Conservation (phyloP, 1,139 yeast species). For the Saccharomyces hybrid region DNA sequence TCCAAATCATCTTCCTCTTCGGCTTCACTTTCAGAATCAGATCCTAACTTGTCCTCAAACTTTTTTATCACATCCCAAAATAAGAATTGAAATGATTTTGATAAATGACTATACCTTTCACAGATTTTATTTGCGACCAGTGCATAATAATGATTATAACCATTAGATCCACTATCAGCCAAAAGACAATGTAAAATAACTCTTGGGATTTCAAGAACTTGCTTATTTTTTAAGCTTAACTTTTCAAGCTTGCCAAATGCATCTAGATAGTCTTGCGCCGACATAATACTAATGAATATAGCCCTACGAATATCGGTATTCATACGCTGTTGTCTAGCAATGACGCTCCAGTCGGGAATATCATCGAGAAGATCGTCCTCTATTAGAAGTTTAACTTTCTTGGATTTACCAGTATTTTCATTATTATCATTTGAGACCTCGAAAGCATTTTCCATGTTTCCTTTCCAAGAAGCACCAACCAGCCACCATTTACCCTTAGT, state of each 20-base stretch:
- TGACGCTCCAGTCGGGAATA: conserved; percentile 80
- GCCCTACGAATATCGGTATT: conserved; percentile 93
- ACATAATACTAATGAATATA: conserved; percentile 86
- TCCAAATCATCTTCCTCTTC: conserved; percentile 31
- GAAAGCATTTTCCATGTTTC: conserved; percentile 36
- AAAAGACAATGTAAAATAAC: conserved; percentile 81
- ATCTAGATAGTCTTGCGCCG: conserved; percentile 86
- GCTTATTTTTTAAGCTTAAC: conserved; percentile 68
- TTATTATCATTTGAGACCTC: conserved; percentile 19
- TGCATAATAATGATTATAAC: conserved; percentile 87
- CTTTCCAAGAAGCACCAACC: conserved; percentile 96
- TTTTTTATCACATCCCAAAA: conserved; percentile 85
- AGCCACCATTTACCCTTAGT: conserved; percentile 97
- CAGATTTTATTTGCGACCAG: conserved; percentile 71
- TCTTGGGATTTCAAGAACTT: conserved; percentile 79
- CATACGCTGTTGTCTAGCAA: conserved; percentile 84
- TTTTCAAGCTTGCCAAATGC: conserved; percentile 78
- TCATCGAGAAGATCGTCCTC: conserved; percentile 49
- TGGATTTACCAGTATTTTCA: conserved; percentile 18
- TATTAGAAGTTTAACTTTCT: conserved; percentile 25
- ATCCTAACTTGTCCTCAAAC: conserved; percentile 48
- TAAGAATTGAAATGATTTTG: conserved; percentile 80
- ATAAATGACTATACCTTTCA: conserved; percentile 51
- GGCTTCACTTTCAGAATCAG: conserved; percentile 36
- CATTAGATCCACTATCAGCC: conserved; percentile 48